Conservation (phyloP, 495 filamentous ascomycete genomes). For the Penicillium subrubescens region DNA sequence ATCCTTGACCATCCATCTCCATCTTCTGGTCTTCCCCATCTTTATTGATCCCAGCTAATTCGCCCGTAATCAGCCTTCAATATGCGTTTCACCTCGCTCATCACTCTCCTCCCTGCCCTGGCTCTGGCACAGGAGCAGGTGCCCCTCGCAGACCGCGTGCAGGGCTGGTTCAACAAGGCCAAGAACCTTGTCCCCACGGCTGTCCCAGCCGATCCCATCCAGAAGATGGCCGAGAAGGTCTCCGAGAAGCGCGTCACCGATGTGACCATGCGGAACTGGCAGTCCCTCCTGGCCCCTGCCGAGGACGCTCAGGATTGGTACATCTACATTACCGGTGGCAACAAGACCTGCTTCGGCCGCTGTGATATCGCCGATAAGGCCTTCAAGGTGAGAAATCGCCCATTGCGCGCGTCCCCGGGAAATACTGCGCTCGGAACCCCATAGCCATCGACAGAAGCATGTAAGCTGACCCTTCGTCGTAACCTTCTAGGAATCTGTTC, state of each 20-base stretch:
- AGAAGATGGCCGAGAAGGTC: conserved; percentile 55
- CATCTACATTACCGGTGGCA: conserved; percentile 78
- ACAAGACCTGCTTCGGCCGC: conserved; percentile 80
- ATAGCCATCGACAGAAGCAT: not conserved
- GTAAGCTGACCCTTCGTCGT: not conserved
- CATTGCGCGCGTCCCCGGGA: not conserved
- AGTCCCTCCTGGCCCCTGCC: conserved; percentile 64
- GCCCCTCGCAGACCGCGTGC: conserved; percentile 67
- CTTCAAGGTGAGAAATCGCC: conserved; percentile 53
- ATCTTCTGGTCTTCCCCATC: conserved; percentile 6
- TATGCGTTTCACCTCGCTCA: conserved; percentile 71
- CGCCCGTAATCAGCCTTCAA: conserved; percentile 30
- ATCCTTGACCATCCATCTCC: not conserved
- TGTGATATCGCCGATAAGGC: conserved; percentile 55
- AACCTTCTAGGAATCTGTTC: conserved; percentile 59
- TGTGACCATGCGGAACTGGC: conserved; percentile 76
- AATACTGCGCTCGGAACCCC: not conserved
- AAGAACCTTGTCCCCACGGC: conserved; percentile 61
- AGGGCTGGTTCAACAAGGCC: conserved; percentile 65
- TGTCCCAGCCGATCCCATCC: conserved; percentile 49
- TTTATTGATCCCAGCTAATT: conserved; percentile 19
- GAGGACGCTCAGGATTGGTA: conserved; percentile 75
- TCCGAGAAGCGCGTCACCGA: conserved; percentile 56
- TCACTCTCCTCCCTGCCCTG: conserved; percentile 69
- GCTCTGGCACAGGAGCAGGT: conserved; percentile 74